These are phyloP conservation scores for Leishmania lainsoni DNA, from an alignment of 208 protist genomes.

Conservation along the genomic window DNA sequence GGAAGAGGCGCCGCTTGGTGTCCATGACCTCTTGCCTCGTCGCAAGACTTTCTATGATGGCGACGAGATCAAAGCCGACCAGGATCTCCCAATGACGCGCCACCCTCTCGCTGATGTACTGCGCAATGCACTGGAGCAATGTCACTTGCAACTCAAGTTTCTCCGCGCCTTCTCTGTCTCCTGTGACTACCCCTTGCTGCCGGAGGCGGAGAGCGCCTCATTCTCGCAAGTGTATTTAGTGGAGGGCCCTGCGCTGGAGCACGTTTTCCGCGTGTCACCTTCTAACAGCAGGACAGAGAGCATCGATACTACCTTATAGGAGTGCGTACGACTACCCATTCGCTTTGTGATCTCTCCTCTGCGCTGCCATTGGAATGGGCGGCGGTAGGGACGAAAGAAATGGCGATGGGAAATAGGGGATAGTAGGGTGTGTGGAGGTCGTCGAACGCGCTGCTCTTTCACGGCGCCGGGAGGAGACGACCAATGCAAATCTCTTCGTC, in stretches of 20 bases:
- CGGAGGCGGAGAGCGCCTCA: slow-evolving; percentile 45
- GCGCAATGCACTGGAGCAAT: slow-evolving; percentile 45
- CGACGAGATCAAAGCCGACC: slow-evolving; percentile 2
- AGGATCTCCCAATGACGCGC: slow-evolving; percentile 20
- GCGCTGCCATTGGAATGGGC: not conserved
- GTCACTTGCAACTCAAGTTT: slow-evolving; percentile 53
- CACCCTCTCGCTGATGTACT: slow-evolving; percentile 41
- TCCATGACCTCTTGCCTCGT: slow-evolving; percentile 52
- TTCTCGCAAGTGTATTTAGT: slow-evolving; percentile 73
- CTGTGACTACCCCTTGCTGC: slow-evolving; percentile 67
- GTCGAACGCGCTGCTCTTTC: not conserved
- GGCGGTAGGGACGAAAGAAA: not conserved
- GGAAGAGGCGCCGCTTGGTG: slow-evolving; percentile 65
- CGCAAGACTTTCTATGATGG: slow-evolving; percentile 4
- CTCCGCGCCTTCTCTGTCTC: slow-evolving; percentile 70
- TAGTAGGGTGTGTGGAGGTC: not conserved
- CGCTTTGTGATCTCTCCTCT: no score
- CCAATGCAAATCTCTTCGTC: no score
- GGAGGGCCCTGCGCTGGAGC: slow-evolving; percentile 49
- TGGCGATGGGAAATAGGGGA: not conserved
- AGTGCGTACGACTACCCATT: not conserved
- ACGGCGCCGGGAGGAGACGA: not conserved
- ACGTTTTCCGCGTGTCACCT: slow-evolving; percentile 21
- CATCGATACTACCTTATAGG: not conserved
- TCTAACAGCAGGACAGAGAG: not conserved